Conservation (phyloP, 2,329 filamentous ascomycete genomes). For the Endoconidiophora polonica region DNA sequence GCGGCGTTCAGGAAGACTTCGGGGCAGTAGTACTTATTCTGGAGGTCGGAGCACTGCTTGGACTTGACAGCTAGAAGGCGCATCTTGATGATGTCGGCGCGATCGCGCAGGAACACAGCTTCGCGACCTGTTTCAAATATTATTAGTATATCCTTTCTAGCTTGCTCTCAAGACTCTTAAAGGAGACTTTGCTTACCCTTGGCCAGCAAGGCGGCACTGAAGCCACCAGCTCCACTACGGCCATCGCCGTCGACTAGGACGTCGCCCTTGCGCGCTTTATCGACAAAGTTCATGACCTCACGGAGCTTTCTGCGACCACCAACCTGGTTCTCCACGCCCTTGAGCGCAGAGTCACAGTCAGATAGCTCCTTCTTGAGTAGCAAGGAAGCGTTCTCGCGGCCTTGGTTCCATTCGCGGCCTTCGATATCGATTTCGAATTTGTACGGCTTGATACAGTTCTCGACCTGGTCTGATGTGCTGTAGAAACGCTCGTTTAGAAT, state of each 20-base stretch:
- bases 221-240: slow-evolving; percentile 75
- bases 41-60: slow-evolving; percentile 66
- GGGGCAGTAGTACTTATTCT: slow-evolving; percentile 93
- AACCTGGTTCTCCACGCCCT: slow-evolving; percentile 56
- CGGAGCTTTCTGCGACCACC: slow-evolving; percentile 71
- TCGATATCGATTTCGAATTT: slow-evolving; percentile 97
- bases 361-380: slow-evolving; percentile 77
- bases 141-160: slow-evolving; percentile 15
- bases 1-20: slow-evolving; percentile 97
- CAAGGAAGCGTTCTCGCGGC: slow-evolving; percentile 62
- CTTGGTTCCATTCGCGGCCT: slow-evolving; percentile 71
- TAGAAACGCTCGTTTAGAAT: slow-evolving; percentile 93
- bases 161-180: not conserved
- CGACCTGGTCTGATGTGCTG: slow-evolving; percentile 91
- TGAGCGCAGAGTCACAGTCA: slow-evolving; percentile 66
- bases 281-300: slow-evolving; percentile 82
- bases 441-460: slow-evolving; percentile 98
- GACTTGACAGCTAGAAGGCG: slow-evolving; percentile 75
- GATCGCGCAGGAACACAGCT: slow-evolving; percentile 83
- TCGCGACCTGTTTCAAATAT: slow-evolving; percentile 50
- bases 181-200: slow-evolving; percentile 42
- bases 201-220: slow-evolving; percentile 69
- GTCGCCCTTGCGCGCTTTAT: slow-evolving; percentile 75
- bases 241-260: slow-evolving; percentile 71
- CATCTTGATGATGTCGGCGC: slow-evolving; percentile 79